Evolutionary conservation across 1,284 basidiomycete genomes (phyloP), one percentile per base, ranked within the genome.

Genomic region (Heliocybe sulcata): DNA sequence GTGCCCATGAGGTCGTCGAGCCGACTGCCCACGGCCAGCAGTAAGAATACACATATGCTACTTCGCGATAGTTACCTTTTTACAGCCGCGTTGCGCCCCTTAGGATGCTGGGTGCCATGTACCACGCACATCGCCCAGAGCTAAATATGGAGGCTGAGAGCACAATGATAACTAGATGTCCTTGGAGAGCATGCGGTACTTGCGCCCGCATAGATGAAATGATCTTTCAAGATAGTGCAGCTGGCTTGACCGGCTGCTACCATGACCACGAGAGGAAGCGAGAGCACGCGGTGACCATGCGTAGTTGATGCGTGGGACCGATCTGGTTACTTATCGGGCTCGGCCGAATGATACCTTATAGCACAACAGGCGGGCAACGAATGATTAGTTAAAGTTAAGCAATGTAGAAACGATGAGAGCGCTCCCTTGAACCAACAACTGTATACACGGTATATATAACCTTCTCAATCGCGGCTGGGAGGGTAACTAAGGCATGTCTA

Each of bases 221-320:
- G 38, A 42, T 42, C 12, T 20, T 20, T 42, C 38, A 31, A 31
- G 29, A 31, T 31, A 31, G 29, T 42, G 38, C 16, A 42, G 8
- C 6, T 42, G 19, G 38, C 38, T 20, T 16, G n/a, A 20, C 38
- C n/a, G 38, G 38, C 19, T 42, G 38, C 38, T 16, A n/a, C 38
- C 19, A 20, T 42, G 16, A 20, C 38, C 38, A 55, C 48, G 38
- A 55, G 35, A 47, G 23, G 54, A 52, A 63, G 29, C 55, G 29
- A 35, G 20, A 56, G 31, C 52, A 35, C 29, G 31, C 38, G 38
- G 38, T 42, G n/a, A 4, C 38, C 38, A 42, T 42, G 38, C 38
- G 38, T 42, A 20, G 3, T 20, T 20, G 16, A 42, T 42, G 38
- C 38, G 38, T 42, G 38, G 8, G 38, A 42, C 38, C 38, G 19